Conservation (phyloP, 208 protist genomes). For the Trypanosoma brucei region DNA sequence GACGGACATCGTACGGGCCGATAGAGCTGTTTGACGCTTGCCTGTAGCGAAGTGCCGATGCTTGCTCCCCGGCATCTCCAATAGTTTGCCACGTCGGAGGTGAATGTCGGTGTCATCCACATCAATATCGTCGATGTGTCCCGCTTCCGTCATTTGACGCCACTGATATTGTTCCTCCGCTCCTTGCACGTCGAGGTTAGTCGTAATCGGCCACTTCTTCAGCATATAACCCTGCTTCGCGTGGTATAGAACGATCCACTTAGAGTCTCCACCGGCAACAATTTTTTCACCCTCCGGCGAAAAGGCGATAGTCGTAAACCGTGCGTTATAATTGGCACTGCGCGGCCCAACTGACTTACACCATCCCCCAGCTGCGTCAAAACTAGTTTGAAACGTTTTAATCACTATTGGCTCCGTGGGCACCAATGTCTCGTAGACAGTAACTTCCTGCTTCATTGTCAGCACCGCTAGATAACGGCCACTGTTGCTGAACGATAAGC, state of each 20-base stretch:
- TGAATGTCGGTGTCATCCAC: conserved; percentile 79
- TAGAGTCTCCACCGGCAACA: conserved; percentile 83
- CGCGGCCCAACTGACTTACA: conserved; percentile 74
- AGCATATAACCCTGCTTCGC: conserved; percentile 85
- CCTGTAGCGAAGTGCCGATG: conserved; percentile 87
- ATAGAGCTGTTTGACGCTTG: conserved; percentile 84
- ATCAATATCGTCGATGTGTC: conserved; percentile 83
- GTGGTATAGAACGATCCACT: conserved; percentile 88
- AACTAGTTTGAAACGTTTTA: conserved; percentile 79
- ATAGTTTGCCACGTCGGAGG: conserved; percentile 64
- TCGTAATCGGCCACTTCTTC: conserved; percentile 88
- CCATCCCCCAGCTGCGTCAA: conserved; percentile 86
- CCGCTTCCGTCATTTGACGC: conserved; percentile 77
- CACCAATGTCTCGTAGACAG: conserved; percentile 82
- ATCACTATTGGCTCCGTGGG: conserved; percentile 80
- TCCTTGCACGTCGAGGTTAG: conserved; percentile 82
- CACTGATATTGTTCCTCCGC: conserved; percentile 90
- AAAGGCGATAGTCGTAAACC: conserved; percentile 85
- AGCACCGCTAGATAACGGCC: conserved; percentile 82
- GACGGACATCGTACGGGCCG: conserved; percentile 73
- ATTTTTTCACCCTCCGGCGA: conserved; percentile 86
- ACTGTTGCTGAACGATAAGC: conserved; percentile 79
- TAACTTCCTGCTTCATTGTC: conserved; percentile 78
- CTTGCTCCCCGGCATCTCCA: conserved; percentile 88
- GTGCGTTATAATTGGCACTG: conserved; percentile 74